Base-by-base conservation (phyloP, 176 grass and related monocot genomes). In the Puya raimondii region DNA sequence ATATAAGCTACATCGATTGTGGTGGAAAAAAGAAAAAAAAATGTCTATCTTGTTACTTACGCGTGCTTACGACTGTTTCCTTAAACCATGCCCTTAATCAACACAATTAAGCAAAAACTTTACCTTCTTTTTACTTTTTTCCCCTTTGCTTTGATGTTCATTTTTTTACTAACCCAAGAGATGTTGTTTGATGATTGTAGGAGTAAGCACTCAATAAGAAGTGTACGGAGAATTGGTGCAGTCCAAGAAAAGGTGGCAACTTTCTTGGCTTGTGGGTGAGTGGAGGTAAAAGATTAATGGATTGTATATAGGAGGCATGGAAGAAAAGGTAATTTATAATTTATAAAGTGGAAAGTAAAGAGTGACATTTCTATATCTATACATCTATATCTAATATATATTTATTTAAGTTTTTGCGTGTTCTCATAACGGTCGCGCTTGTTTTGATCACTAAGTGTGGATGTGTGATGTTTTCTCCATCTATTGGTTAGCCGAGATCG, bases 211-310 rank as follows among this genome's bases (percentile, higher is more conserved):
- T 61, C 56, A 61, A 20, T 22, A 61, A 61, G 7, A 61, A n/a
- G 56, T 18, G 56, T 22, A 61, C 56, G 17, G 56, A 22, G 56
- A 16, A 61, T 61, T 61, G 33, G 56, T 61, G 56, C 10, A 61
- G 21, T 7, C 56, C 56, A 61, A 61, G 56, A 61, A 61, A 42
- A 61, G 56, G 56, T 61, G 56, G 16, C 56, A 61, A 61, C 56
- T 61, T 61, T 61, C 56, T 61, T 61, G 56, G 21, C 17, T 20
- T 61, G 17, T 61, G 9, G 56, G 17, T 20, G 6, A 9, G n/a
- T 21, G 17, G 56, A 61, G 33, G 33, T 42, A 42, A 42, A 42
- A 42, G 33, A 42, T 42, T 42, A 42, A 42, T 42, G 7, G 33
- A 42, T 42, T 42, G 33, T 42, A 42, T 42, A 42, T 42, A 42